Conservation (phyloP, 1,284 basidiomycete genomes). For the Athelia sp. region DNA sequence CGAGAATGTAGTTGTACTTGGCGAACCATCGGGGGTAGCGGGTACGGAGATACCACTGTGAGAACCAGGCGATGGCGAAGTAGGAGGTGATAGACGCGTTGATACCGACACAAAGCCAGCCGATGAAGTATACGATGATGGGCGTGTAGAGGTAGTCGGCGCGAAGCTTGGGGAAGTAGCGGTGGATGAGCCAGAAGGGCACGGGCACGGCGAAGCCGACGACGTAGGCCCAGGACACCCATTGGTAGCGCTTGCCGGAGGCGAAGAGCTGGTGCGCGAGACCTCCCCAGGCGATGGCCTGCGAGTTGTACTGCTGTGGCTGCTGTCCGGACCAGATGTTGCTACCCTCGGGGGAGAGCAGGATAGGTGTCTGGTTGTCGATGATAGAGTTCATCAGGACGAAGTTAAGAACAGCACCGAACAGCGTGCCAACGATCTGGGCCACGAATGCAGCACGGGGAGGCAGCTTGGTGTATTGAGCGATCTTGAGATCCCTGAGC, state of each 20-base stretch:
- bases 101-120: constrained; percentile 41
- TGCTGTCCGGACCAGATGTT: constrained; percentile 62
- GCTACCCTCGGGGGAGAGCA: constrained; percentile 48
- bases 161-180: constrained; percentile 34
- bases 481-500: constrained; percentile 54
- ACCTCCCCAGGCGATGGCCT: constrained; percentile 64
- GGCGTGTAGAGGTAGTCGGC: constrained; percentile 41
- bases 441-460: constrained; percentile 61
- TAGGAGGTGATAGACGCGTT: constrained; percentile 33
- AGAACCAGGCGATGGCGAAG: constrained; percentile 45
- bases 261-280: constrained; percentile 55
- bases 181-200: constrained; percentile 52
- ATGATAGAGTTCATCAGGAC: constrained; percentile 59
- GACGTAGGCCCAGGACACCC: constrained; percentile 51
- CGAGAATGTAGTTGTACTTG: constrained; percentile 44
- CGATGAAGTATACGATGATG: constrained; percentile 31
- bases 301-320: constrained; percentile 54
- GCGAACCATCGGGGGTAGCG: constrained; percentile 53
- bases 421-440: constrained; percentile 47
- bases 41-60: constrained; percentile 54
- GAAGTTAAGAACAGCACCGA: constrained; percentile 50
- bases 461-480: constrained; percentile 65
- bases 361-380: constrained; percentile 43
- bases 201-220: constrained; percentile 50
- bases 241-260: constrained; percentile 47